phyloP scores from a whole-genome alignment of 352 stramenopile species.

The Pythium rishiriense region DNA sequence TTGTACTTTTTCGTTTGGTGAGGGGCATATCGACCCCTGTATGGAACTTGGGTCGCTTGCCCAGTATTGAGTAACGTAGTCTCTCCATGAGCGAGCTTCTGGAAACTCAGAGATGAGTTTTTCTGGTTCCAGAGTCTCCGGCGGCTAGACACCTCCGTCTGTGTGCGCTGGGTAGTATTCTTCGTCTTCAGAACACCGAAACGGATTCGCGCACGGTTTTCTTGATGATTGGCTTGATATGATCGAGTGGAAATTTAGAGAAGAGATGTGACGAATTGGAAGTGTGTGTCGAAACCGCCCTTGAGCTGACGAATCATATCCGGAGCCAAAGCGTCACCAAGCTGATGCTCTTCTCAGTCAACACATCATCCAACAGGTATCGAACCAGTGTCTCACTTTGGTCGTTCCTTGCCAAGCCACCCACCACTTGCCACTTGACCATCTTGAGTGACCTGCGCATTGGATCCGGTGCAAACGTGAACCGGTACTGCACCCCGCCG shows the following conservation, averaged over 20 bases:
- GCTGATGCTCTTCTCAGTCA: conserved; percentile 15
- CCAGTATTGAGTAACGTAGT: background rate
- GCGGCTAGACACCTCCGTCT: too few species aligned
- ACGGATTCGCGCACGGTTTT: too few species aligned
- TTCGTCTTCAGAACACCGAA: too few species aligned
- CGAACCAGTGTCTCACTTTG: conserved; percentile 14
- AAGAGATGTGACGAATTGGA: too few species aligned
- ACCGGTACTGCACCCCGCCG: background rate
- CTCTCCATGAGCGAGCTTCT: background rate
- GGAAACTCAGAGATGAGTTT: background rate
- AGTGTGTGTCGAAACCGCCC: background rate
- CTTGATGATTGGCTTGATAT: too few species aligned
- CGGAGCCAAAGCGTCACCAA: conserved; percentile 7
- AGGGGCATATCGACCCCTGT: background rate
- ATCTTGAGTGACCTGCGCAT: background rate
- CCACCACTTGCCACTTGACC: background rate
- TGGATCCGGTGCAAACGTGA: background rate
- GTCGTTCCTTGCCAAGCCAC: conserved; percentile 5
- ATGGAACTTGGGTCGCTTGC: background rate
- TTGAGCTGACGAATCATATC: conserved; percentile 1
- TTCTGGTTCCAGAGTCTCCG: too few species aligned
- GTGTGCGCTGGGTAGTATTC: background rate
- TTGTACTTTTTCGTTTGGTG: background rate
- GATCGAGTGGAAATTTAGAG: too few species aligned
- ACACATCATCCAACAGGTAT: conserved; percentile 13